phyloP scores from a whole-genome alignment of 805 yeast species.

The Candida parachauliodes region DNA sequence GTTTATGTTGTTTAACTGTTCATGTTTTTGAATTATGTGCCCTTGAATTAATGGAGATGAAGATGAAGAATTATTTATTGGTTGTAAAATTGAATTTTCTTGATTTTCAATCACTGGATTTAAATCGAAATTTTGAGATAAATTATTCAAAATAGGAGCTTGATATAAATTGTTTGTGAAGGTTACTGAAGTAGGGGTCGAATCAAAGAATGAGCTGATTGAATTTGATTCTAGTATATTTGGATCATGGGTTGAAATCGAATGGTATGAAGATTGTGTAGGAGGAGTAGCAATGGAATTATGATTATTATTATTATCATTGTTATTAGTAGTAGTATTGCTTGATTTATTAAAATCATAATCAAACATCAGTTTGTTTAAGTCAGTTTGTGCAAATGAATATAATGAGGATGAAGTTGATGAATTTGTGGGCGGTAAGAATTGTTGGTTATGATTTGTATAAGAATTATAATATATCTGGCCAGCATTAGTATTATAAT shows the following conservation, averaged over 20 bases:
- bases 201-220: conserved; percentile 10
- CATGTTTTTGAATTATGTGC: not conserved
- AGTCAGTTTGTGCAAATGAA: conserved; percentile 4
- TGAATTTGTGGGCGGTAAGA: conserved; percentile 7
- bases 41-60: conserved; percentile 1
- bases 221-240: conserved; percentile 1
- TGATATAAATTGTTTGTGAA: not conserved
- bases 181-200: conserved; percentile 5
- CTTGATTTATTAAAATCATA: not conserved
- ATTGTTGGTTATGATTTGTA: conserved; percentile 2
- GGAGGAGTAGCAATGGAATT: too few species aligned
- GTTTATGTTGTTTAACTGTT: not conserved
- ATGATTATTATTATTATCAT: too few species aligned
- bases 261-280: conserved; percentile 3
- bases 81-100: not conserved
- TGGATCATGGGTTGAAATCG: conserved; percentile 1
- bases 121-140: not conserved
- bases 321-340: not conserved
- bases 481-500: conserved; percentile 7
- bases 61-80: conserved; percentile 1
- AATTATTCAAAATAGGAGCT: not conserved
- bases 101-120: not conserved
- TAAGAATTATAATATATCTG: conserved; percentile 7
- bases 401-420: conserved; percentile 8
- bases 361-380: not conserved